These are phyloP conservation scores for Candida broadrunensis DNA, from an alignment of 805 yeast genomes.

Conservation along the genomic window DNA sequence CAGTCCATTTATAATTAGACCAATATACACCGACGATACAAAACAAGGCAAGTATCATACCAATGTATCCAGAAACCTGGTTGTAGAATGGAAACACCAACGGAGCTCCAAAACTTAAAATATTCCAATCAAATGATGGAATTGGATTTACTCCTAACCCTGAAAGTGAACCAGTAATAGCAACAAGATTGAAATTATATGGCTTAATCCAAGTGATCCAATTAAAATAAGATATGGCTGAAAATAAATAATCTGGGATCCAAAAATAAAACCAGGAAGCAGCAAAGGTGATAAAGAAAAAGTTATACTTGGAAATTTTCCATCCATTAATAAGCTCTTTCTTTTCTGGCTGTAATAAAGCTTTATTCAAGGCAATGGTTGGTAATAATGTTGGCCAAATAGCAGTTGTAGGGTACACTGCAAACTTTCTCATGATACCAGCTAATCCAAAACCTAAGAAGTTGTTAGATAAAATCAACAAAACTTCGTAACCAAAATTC, in stretches of 20 bases:
- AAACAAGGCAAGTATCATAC: constrained; percentile 12
- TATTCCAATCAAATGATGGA: constrained; percentile 53
- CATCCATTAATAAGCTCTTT: constrained; percentile 25
- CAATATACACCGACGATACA: constrained; percentile 14
- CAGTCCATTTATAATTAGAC: constrained; percentile 18
- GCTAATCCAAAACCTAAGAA: constrained; percentile 26
- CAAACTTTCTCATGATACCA: constrained; percentile 21
- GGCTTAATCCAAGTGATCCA: constrained; percentile 62
- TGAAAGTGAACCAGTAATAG: constrained; percentile 42
- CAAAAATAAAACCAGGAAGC: constrained; percentile 39
- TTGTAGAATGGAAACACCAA: constrained; percentile 43
- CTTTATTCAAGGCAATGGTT: constrained; percentile 24
- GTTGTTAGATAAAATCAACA: constrained; percentile 16
- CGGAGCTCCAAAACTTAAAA: constrained; percentile 21
- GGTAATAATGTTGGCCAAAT: constrained; percentile 27
- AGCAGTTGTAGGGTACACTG: constrained; percentile 17
- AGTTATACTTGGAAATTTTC: constrained; percentile 20
- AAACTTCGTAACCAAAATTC: constrained; percentile 18
- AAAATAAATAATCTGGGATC: constrained; percentile 42
- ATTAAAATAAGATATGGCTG: constrained; percentile 40
- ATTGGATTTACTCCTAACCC: constrained; percentile 55
- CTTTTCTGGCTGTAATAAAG: constrained; percentile 18
- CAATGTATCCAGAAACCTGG: constrained; percentile 12
- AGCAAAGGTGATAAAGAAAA: constrained; percentile 13
- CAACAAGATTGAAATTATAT: constrained; percentile 44